Evolutionary conservation across 2,329 filamentous ascomycete species (phyloP), one percentile per base, ranked within the genome.

Genomic region (Aciculosporium take): DNA sequence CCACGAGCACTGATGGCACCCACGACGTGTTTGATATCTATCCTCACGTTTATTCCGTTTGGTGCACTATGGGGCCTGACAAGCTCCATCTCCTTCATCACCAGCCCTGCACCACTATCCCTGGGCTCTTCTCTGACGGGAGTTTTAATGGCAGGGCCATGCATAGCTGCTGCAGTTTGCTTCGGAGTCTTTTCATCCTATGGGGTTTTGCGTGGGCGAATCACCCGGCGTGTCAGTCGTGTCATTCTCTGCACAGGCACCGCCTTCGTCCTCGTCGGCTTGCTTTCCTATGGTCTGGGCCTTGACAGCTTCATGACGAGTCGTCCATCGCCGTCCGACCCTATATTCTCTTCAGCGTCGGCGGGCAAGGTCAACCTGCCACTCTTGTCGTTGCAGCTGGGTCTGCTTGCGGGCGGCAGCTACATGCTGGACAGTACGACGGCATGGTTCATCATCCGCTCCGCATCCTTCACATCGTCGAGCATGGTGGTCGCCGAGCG

Each of bases 1-100:
- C 61, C 68, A 0, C 63, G 68, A 5, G 69, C 70, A 7, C 54
- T 71, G 39, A 47, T 61, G 12, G 67, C 72, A 1, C 72, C 72
- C 1, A 71, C 69, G 1, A 68, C 68, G 0, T 40, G 61, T 12
- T 58, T 76, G 1, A 58, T 72, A 12, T 63, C 67, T 20, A 42
- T 65, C 5, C 55, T 66, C 1, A 63, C 68, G 0, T 51, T 67
- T 20, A 56, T 75, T 1, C 67, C 72, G 0, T 55, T 61, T 33
- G 61, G 62, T 9, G 53, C 62, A 0, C 59, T 75, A 8, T 73
- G 71, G 65, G 66, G 66, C 9, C 43, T 72, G 7, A 48, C 63
- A 1, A 52, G 58, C 18, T 66, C 65, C 1, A 51, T 75, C 12
- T 65, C 69, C 5, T 56, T 69, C 3, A 53, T 75, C 20, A 68